These are phyloP conservation scores for Davidsoniella eucalypti DNA, from an alignment of 2,329 filamentous ascomycete species.

Conservation along the genomic window DNA sequence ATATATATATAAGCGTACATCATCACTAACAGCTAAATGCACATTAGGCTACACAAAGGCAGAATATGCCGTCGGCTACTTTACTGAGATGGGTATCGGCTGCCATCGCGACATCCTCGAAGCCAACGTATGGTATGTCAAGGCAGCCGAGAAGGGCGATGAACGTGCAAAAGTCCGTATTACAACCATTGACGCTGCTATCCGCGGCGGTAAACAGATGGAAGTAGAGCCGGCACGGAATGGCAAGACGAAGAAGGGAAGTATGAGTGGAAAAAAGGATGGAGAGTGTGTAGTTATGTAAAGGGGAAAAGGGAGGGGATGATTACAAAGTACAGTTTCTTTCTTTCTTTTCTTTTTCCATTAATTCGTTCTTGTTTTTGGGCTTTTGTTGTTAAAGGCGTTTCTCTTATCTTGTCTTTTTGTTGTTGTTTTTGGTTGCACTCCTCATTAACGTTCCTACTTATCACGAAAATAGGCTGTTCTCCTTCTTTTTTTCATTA, in stretches of 20 bases:
- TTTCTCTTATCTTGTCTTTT: too few species aligned
- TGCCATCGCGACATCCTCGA: slow-evolving; percentile 88
- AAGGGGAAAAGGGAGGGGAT: slow-evolving; percentile 13
- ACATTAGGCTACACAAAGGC: slow-evolving; percentile 48
- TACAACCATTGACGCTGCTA: slow-evolving; percentile 70
- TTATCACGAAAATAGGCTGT: background rate
- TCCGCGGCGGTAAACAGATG: slow-evolving; percentile 41
- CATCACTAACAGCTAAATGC: background rate
- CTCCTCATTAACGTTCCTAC: background rate
- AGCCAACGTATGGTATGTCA: slow-evolving; percentile 97
- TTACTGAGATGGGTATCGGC: slow-evolving; percentile 96
- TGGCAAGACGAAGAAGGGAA: slow-evolving; percentile 34
- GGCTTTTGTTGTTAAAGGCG: too few species aligned
- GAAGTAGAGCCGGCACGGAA: slow-evolving; percentile 31
- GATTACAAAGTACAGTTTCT: background rate
- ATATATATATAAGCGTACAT: too few species aligned
- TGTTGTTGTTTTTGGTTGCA: background rate
- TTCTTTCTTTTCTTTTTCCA: background rate
- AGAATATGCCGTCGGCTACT: slow-evolving; percentile 92
- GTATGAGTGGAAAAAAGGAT: slow-evolving; percentile 16
- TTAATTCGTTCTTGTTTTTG: too few species aligned
- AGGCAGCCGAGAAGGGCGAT: slow-evolving; percentile 81
- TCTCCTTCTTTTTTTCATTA: background rate
- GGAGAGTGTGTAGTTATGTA: slow-evolving; percentile 41
- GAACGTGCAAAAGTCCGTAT: slow-evolving; percentile 77